Evolutionary conservation across 305 asterid genomes (phyloP).

Genomic region (Solanum hybrid): DNA sequence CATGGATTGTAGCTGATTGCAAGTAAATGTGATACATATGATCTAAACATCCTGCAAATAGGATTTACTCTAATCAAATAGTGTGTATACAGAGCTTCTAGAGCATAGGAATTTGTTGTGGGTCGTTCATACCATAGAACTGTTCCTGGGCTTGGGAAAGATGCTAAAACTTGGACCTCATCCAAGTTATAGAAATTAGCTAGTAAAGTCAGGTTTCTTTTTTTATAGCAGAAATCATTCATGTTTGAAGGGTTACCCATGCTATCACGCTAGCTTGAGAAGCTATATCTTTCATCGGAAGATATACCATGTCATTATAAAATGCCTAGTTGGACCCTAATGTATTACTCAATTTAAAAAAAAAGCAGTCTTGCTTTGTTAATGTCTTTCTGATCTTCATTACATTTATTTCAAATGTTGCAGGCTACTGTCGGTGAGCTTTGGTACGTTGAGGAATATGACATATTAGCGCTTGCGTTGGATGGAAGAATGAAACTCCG

Average conservation of each 20-base stretch:
- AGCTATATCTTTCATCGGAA: neutral
- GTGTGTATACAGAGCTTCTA: neutral
- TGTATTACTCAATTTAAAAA: neutral
- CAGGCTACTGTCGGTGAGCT: constrained; percentile 79
- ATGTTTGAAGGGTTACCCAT: neutral
- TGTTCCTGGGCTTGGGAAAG: neutral
- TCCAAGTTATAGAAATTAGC: neutral
- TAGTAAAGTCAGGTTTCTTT: neutral
- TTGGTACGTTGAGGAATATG: constrained; percentile 92
- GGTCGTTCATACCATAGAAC: neutral
- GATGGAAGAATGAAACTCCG: constrained; percentile 63
- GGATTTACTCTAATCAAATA: neutral
- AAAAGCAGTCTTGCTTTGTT: neutral
- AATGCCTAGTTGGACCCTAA: neutral
- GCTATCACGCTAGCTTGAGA: neutral
- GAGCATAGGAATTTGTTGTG: neutral
- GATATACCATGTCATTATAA: neutral
- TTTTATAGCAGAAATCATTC: neutral
- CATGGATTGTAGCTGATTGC: neutral
- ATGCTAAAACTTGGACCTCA: neutral
- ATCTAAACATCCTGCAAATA: neutral
- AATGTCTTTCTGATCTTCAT: neutral
- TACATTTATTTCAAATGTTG: neutral
- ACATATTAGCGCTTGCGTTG: constrained; percentile 74
- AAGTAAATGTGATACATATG: neutral